Conservation (phyloP, 148 eudicot species). For the Rhododendron molle region DNA sequence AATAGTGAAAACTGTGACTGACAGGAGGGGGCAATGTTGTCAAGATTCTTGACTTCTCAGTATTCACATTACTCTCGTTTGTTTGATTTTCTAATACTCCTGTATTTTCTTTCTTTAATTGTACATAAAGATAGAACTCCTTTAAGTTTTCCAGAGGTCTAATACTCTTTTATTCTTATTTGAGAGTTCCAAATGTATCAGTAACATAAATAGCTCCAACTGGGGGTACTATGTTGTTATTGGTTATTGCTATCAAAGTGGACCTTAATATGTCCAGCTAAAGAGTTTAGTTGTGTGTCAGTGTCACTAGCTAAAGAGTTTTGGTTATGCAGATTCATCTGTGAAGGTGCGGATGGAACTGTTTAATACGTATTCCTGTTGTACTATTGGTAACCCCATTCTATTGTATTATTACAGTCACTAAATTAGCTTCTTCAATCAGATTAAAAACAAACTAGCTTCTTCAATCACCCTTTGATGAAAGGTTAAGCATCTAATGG, state of each 20-base stretch:
- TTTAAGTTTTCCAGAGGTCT: background rate
- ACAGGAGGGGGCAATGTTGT: background rate
- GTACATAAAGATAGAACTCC: background rate
- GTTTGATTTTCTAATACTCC: background rate
- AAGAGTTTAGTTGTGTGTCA: background rate
- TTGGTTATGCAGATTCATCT: conserved; percentile 31
- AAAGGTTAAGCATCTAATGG: background rate
- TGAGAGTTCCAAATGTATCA: background rate
- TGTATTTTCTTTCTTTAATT: background rate
- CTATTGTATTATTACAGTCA: background rate
- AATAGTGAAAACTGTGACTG: background rate
- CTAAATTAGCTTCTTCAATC: background rate
- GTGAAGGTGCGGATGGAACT: conserved; percentile 46
- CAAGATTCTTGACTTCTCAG: background rate
- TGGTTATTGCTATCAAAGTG: background rate
- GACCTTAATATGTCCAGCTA: background rate
- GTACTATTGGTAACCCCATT: background rate
- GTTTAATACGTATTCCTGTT: background rate
- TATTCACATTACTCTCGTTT: background rate
- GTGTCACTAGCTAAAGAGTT: background rate
- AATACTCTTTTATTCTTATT: background rate
- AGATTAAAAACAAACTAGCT: background rate
- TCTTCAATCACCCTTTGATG: background rate
- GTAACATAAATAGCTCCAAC: background rate
- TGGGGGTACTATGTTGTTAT: background rate